Evolutionary conservation across 257 asterid genomes (phyloP), one percentile per base, ranked within the genome.

Genomic region (Solanum arcanum): DNA sequence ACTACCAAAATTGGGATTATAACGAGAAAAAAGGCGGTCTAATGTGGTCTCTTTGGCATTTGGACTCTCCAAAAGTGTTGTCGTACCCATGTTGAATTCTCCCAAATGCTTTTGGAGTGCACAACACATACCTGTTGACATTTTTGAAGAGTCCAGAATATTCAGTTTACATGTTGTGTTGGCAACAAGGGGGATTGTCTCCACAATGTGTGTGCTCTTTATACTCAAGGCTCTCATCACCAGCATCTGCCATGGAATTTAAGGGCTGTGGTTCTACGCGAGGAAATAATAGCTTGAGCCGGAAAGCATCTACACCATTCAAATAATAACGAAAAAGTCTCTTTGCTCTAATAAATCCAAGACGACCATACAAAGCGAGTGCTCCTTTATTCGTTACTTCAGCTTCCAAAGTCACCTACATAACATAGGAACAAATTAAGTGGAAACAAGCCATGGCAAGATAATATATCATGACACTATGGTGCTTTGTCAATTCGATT

Each of bases 331-430:
- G 92, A 90, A 96, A 97, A 87, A 97, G 98, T 91, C 99, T 93
- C 92, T 97, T 97, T 31, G 99, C 95, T 87, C 97, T 92, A 15
- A 97, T 93, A 86, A 97, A 97, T 27, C 99, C 99, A 85, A 97
- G 94, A 42, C 98, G 95, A 9, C 99, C 98, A 75, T 97, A 97
- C 8, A 97, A 87, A 1, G 99, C 99, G 76, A 97, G 96, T 25
- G 99, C 99, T 87, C 99, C 99, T 89, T 94, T 92, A 87, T 97
- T 97, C 12, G 96, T 96, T 75, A 96, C 99, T 90, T 97, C 99
- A 68, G 99, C 99, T 91, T 97, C 99, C 88, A 97, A 88, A 33
- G 99, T 95, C 88, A 96, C 99, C 99, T 96, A 0, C 1, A 81
- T 20, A 81, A 81, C 2, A 20, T 6, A 31, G 3, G 70, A 49